Evolutionary conservation across 2,329 filamentous ascomycete genomes (phyloP).

Genomic region (Aspergillus ruber): DNA sequence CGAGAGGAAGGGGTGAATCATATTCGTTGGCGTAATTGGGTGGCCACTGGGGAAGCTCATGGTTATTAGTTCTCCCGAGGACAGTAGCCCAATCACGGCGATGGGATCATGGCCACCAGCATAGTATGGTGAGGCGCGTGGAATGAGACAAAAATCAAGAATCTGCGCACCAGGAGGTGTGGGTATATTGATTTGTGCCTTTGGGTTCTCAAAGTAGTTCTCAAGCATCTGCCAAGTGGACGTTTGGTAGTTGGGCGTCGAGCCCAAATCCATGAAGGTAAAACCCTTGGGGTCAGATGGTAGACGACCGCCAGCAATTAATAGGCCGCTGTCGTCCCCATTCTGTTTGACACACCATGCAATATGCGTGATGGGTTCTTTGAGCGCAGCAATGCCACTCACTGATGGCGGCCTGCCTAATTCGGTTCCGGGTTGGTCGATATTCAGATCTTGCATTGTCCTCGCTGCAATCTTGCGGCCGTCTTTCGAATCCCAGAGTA

Average conservation of each 20-base stretch:
- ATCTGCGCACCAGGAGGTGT: constrained; percentile 73
- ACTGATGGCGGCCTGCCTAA: constrained; percentile 36
- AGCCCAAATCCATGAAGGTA: constrained; percentile 82
- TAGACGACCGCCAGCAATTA: constrained; percentile 75
- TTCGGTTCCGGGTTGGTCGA: constrained; percentile 59
- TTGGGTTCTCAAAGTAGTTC: constrained; percentile 71
- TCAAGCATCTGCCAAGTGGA: constrained; percentile 80
- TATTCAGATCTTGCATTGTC: constrained; percentile 65
- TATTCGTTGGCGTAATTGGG: constrained; percentile 85
- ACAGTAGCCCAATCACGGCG: constrained; percentile 69
- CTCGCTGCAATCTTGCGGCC: constrained; percentile 76
- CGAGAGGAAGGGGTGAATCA: constrained; percentile 78
- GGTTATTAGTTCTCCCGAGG: constrained; percentile 82
- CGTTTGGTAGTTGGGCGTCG: constrained; percentile 84
- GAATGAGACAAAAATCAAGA: constrained; percentile 74
- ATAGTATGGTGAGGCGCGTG: constrained; percentile 77
- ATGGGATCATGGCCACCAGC: constrained; percentile 84
- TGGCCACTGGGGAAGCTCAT: constrained; percentile 89
- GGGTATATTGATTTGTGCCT: constrained; percentile 62
- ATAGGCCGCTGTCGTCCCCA: constrained; percentile 81
- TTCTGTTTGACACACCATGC: constrained; percentile 93
- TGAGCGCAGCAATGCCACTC: constrained; percentile 51
- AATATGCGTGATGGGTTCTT: constrained; percentile 70
- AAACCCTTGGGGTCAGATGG: constrained; percentile 67
- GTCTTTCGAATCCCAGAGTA: constrained; percentile 91